These are phyloP conservation scores for Tetraselmis chui DNA, from an alignment of 139 green algal species.

Conservation along the genomic window DNA sequence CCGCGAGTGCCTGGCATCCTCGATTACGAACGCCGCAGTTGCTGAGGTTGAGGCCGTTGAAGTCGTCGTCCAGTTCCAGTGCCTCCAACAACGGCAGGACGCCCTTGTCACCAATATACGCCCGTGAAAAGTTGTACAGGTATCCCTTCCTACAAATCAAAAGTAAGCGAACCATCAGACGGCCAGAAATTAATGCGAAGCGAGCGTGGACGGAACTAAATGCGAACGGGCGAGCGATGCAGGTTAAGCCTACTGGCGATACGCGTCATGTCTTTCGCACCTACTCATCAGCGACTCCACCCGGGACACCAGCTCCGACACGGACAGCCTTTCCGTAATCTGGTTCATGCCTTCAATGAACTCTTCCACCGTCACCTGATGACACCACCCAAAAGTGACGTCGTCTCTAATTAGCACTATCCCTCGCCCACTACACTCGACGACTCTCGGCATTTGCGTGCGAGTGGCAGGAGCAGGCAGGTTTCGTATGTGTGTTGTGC, in stretches of 20 bases:
- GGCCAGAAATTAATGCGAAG: too few relatives aligned
- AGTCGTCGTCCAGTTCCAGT: neutral
- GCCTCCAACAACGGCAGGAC: neutral
- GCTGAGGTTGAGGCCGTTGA: neutral
- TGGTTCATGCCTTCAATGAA: neutral
- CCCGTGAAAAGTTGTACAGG: neutral
- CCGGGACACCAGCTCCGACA: neutral
- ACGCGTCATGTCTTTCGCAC: too few relatives aligned
- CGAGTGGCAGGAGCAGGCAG: neutral
- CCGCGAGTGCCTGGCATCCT: neutral
- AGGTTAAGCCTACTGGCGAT: too few relatives aligned
- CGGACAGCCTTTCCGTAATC: neutral
- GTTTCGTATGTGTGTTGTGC: neutral
- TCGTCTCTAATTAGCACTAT: too few relatives aligned
- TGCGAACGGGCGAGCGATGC: too few relatives aligned
- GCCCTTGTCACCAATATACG: neutral
- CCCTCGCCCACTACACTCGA: too few relatives aligned
- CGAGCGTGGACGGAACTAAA: too few relatives aligned
- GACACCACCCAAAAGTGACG: too few relatives aligned
- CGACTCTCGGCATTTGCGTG: too few relatives aligned
- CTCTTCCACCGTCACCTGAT: neutral
- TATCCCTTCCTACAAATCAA: neutral
- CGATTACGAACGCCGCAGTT: neutral
- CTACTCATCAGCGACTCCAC: neutral
- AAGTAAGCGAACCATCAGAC: too few relatives aligned